Percentiles rank a stretch among this genome's conserved stretches.
Conservation (phyloP, 1,284 basidiomycete species). For the Moesziomyces sp. region DNA sequence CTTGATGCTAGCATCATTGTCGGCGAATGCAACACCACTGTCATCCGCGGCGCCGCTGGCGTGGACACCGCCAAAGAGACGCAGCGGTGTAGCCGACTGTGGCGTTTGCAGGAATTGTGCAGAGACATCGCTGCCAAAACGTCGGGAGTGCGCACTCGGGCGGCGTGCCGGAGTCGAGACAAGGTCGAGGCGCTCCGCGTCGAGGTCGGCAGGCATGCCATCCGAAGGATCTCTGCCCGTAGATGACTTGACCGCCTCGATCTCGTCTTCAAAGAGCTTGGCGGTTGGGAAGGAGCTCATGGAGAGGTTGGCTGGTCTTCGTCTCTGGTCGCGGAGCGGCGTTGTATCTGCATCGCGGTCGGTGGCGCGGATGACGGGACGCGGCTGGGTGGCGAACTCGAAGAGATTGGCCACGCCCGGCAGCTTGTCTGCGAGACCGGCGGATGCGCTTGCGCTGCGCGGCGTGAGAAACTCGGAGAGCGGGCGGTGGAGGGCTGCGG, state of each 20-base stretch:
- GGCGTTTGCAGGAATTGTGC: conserved; percentile 20
- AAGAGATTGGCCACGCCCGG: conserved; percentile 50
- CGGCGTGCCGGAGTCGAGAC: conserved; percentile 33
- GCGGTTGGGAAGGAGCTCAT: conserved; percentile 40
- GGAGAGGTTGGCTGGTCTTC: conserved; percentile 34
- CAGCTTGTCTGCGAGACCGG: conserved; percentile 42
- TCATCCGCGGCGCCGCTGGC: conserved; percentile 40
- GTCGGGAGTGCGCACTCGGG: conserved; percentile 5
- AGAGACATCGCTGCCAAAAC: conserved; percentile 7
- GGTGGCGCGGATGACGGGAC: conserved; percentile 31
- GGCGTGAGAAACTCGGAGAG: conserved; percentile 49
- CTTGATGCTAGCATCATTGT: conserved; percentile 27
- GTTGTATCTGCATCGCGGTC: conserved; percentile 24
- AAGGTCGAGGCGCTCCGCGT: conserved; percentile 10
- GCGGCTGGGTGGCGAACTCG: conserved; percentile 49
- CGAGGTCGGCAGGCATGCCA: conserved; percentile 1
- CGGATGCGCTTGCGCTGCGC: conserved; percentile 50
- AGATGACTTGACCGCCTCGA: conserved; percentile 35
- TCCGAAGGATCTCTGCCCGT: conserved; percentile 3
- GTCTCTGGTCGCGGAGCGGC: conserved; percentile 33
- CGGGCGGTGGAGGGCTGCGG: conserved; percentile 37
- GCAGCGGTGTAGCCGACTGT: conserved; percentile 25
- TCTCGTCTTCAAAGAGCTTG: conserved; percentile 50
- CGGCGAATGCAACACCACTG: conserved; percentile 49
- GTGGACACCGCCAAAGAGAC: conserved; percentile 26